These are phyloP conservation scores for Arachis monticola DNA, from an alignment of 331 rosid genomes.

Conservation along the genomic window DNA sequence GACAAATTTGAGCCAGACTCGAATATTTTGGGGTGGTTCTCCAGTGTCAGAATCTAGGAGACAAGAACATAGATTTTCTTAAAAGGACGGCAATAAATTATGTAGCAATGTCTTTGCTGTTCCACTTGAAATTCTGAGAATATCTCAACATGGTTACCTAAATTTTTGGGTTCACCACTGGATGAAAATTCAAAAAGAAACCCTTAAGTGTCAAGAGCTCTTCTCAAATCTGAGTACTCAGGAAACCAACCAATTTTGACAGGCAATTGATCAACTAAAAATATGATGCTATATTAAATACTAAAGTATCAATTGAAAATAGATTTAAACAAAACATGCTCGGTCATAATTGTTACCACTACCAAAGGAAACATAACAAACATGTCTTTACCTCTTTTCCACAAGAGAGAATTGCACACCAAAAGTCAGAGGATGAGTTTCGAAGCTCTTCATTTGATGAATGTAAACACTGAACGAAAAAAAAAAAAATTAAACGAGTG, in stretches of 20 bases:
- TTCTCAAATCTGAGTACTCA: too few relatives aligned
- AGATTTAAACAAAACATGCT: constrained; percentile 30
- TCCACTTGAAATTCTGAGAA: constrained; percentile 14
- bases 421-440: constrained; percentile 67
- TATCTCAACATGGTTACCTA: constrained; percentile 45
- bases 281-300: constrained; percentile 25
- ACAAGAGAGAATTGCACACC: constrained; percentile 68
- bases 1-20: constrained; percentile 73
- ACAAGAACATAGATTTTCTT: constrained; percentile 27
- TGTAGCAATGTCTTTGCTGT: constrained; percentile 14
- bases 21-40: constrained; percentile 78
- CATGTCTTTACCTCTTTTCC: constrained; percentile 60
- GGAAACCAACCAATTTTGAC: not conserved
- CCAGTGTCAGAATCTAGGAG: constrained; percentile 63
- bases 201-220: too few relatives aligned
- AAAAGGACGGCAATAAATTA: constrained; percentile 33
- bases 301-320: constrained; percentile 15
- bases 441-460: constrained; percentile 74
- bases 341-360: constrained; percentile 2
- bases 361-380: constrained; percentile 34
- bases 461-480: constrained; percentile 72
- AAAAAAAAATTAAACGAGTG: constrained; percentile 27
- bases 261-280: constrained; percentile 75
- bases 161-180: constrained; percentile 35
- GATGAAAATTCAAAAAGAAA: too few relatives aligned